Evolutionary conservation across 1,139 yeast species (phyloP).

Genomic region (Sugiyamaella sp.): DNA sequence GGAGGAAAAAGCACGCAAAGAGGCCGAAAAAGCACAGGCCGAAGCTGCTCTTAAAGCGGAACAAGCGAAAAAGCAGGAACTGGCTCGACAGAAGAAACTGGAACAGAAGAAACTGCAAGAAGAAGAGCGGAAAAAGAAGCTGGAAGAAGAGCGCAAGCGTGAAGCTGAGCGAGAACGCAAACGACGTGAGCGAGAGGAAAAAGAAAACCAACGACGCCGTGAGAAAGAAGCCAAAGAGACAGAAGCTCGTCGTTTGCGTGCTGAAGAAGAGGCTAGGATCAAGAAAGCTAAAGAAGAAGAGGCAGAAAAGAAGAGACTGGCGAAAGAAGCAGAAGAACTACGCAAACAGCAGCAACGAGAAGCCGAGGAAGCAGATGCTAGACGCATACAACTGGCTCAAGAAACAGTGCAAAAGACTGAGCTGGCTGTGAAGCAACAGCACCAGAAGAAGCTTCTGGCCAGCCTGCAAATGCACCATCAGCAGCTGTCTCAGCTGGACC

Average conservation of each 20-base stretch:
- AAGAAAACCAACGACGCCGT: conserved; percentile 36
- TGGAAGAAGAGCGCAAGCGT: conserved; percentile 41
- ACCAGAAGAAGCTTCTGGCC: conserved; percentile 29
- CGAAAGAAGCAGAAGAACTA: conserved; percentile 27
- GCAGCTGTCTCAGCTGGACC: conserved; percentile 16
- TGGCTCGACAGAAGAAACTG: conserved; percentile 56
- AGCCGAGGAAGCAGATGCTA: conserved; percentile 24
- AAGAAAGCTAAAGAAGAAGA: conserved; percentile 36
- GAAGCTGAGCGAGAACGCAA: conserved; percentile 50
- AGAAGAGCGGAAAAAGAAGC: conserved; percentile 45
- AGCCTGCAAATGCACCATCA: conserved; percentile 27
- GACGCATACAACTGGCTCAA: conserved; percentile 2
- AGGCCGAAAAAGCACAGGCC: conserved; percentile 55
- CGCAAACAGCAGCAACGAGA: conserved; percentile 23
- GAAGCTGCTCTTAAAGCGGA: conserved; percentile 50
- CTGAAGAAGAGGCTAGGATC: conserved; percentile 32
- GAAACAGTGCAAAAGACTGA: conserved; percentile 25
- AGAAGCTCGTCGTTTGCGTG: conserved; percentile 40
- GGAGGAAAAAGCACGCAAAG: conserved; percentile 65
- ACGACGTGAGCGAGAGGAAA: conserved; percentile 49
- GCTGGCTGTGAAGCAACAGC: conserved; percentile 27
- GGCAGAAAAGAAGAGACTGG: conserved; percentile 27
- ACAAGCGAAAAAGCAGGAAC: conserved; percentile 58
- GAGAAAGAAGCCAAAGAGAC: conserved; percentile 46
- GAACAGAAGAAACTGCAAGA: conserved; percentile 53